Conservation (phyloP, 768 basidiomycete genomes). For the Mycena kentingensis region DNA sequence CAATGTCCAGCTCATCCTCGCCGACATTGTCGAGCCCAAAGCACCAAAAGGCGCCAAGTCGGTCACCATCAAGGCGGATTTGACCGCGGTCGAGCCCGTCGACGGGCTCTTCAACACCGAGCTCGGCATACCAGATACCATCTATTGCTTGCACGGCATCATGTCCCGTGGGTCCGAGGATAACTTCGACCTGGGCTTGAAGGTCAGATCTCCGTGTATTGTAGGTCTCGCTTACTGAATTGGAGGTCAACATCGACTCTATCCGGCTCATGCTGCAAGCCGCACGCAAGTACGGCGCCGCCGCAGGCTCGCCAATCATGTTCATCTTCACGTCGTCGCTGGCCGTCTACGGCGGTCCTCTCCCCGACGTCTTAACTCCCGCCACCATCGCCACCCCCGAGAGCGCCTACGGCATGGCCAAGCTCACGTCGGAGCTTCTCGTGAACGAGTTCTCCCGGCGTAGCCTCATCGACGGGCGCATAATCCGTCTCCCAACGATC, state of each 20-base stretch:
- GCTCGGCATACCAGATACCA: slow-evolving; percentile 43
- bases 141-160: slow-evolving; percentile 58
- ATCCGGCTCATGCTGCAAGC: slow-evolving; percentile 46
- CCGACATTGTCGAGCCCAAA: slow-evolving; percentile 48
- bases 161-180: slow-evolving; percentile 67
- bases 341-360: slow-evolving; percentile 60
- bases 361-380: slow-evolving; percentile 47
- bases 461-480: slow-evolving; percentile 59
- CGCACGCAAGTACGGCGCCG: slow-evolving; percentile 32
- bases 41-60: slow-evolving; percentile 33
- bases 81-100: slow-evolving; percentile 39
- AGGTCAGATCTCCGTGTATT: no score
- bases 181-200: slow-evolving; percentile 57
- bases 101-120: slow-evolving; percentile 41
- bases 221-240: not conserved
- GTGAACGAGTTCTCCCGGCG: slow-evolving; percentile 62
- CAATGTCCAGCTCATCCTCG: slow-evolving; percentile 49
- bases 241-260: slow-evolving; percentile 59
- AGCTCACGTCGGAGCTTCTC: slow-evolving; percentile 55
- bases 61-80: slow-evolving; percentile 41
- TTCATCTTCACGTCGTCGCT: slow-evolving; percentile 63
- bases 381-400: slow-evolving; percentile 56
- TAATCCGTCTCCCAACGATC: slow-evolving; percentile 62
- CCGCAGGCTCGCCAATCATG: slow-evolving; percentile 36
- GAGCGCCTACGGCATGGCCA: slow-evolving; percentile 58